These are phyloP conservation scores for Fragilaria crotonensis DNA, from an alignment of 108 stramenopile genomes.

Conservation along the genomic window DNA sequence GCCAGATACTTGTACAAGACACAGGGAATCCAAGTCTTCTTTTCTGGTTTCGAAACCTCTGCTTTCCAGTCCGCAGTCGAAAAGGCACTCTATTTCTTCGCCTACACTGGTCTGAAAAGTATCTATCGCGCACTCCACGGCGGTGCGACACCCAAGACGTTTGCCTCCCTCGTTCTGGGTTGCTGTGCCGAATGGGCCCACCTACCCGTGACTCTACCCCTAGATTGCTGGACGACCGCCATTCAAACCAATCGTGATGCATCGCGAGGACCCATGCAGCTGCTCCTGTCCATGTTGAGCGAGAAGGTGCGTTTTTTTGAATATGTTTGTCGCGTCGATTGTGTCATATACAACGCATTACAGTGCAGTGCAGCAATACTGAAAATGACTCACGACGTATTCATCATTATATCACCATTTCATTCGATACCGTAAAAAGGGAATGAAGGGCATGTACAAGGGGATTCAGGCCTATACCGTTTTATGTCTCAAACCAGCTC, in stretches of 20 bases:
- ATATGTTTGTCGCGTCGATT: slow-evolving; percentile 58
- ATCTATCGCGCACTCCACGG: slow-evolving; percentile 14
- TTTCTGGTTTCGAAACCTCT: slow-evolving; percentile 51
- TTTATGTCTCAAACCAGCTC: slow-evolving; percentile 88
- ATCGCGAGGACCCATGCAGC: slow-evolving; percentile 35
- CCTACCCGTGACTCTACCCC: slow-evolving; percentile 82
- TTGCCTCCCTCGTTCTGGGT: slow-evolving; percentile 25
- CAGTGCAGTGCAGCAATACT: too few species aligned
- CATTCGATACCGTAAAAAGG: slow-evolving; percentile 9
- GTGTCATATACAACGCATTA: too few species aligned
- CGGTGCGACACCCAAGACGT: neutral
- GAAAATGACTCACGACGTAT: slow-evolving; percentile 60
- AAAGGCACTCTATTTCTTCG: slow-evolving; percentile 88
- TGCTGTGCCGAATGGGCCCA: slow-evolving; percentile 83
- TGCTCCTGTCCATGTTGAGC: slow-evolving; percentile 48
- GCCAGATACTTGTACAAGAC: slow-evolving; percentile 50
- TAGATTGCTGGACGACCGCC: slow-evolving; percentile 73
- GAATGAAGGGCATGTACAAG: slow-evolving; percentile 73
- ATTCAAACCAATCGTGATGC: slow-evolving; percentile 52
- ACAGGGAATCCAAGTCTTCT: slow-evolving; percentile 48
- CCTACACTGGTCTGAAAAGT: slow-evolving; percentile 73
- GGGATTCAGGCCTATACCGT: slow-evolving; percentile 83
- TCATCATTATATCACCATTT: slow-evolving; percentile 23
- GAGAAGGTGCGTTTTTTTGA: slow-evolving; percentile 32
- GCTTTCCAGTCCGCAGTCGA: slow-evolving; percentile 76